Evolutionary conservation across 352 stramenopile species (phyloP).

Genomic region (Phytophthora hybrid): DNA sequence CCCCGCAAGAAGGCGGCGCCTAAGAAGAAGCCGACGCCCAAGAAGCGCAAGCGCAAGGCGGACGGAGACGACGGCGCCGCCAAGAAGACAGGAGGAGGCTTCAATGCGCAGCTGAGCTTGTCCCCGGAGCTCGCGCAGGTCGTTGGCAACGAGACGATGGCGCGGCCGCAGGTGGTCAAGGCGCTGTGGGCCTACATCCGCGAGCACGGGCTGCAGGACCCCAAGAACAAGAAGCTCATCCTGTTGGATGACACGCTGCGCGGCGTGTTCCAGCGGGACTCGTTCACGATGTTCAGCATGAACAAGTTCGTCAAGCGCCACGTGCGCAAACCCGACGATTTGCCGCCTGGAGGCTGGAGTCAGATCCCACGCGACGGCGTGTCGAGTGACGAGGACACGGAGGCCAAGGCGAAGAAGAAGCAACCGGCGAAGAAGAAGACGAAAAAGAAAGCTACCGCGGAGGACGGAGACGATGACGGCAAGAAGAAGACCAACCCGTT

Average conservation of each 20-base stretch:
- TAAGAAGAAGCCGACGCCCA: conserved; percentile 68
- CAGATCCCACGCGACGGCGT: conserved; percentile 81
- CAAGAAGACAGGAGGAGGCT: conserved; percentile 56
- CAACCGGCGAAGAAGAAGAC: conserved; percentile 58
- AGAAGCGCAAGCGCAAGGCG: conserved; percentile 64
- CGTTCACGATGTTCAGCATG: conserved; percentile 91
- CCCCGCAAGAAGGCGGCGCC: conserved; percentile 44
- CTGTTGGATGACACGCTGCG: conserved; percentile 89
- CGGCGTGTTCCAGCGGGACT: conserved; percentile 81
- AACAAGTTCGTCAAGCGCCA: conserved; percentile 92
- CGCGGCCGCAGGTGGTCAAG: conserved; percentile 95
- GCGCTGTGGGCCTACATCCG: conserved; percentile 97
- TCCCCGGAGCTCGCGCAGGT: conserved; percentile 85
- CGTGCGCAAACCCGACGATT: conserved; percentile 75
- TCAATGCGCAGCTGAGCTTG: conserved; percentile 79
- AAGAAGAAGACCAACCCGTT: conserved; percentile 82
- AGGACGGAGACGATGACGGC: conserved; percentile 52
- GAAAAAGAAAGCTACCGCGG: conserved; percentile 41
- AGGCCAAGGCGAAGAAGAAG: conserved; percentile 75
- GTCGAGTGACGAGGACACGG: conserved; percentile 83
- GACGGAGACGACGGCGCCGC: conserved; percentile 26
- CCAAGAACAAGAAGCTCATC: conserved; percentile 94
- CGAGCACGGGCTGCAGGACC: conserved; percentile 95
- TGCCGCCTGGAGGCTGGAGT: conserved; percentile 71
- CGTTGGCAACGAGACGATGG: conserved; percentile 86